A percentile compares a stretch with the other conserved stretches of the same genome.
These are phyloP conservation scores for Stevia rebaudiana DNA, from an alignment of 140 eudicot species.

Conservation along the genomic window DNA sequence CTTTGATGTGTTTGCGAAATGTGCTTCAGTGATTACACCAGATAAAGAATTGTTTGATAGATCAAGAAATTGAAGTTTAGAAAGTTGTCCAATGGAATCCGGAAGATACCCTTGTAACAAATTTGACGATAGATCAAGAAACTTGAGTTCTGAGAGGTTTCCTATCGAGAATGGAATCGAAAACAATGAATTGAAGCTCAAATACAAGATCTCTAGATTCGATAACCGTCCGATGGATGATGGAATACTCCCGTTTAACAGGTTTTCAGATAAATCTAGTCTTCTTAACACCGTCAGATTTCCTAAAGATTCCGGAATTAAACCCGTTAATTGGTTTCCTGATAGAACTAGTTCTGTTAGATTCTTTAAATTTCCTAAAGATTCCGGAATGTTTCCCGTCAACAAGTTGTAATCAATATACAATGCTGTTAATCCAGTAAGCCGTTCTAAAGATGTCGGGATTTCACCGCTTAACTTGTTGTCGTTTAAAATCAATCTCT, in stretches of 20 bases:
- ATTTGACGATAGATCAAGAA: conserved; percentile 27
- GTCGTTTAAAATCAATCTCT: conserved; percentile 13
- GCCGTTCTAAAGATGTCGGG: conserved; percentile 24
- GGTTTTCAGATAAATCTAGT: conserved; percentile 30
- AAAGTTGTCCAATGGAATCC: conserved; percentile 28
- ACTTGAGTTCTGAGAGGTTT: conserved; percentile 20
- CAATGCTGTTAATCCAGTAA: conserved; percentile 20
- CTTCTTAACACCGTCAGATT: conserved; percentile 20
- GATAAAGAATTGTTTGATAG: conserved; percentile 22
- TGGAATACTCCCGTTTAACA: conserved; percentile 33
- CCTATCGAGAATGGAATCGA: conserved; percentile 24
- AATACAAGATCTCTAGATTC: conserved; percentile 26
- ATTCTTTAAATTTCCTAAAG: conserved; percentile 26
- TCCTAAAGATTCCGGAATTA: conserved; percentile 27
- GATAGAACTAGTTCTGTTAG: conserved; percentile 25
- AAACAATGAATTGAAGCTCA: conserved; percentile 17
- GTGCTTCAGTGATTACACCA: conserved; percentile 30
- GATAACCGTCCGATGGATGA: conserved; percentile 20
- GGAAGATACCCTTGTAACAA: conserved; percentile 26
- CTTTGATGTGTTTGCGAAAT: conserved; percentile 26
- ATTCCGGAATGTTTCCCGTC: conserved; percentile 28
- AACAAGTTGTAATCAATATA: conserved; percentile 21
- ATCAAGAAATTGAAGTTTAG: conserved; percentile 31
- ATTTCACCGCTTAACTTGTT: conserved; percentile 28
- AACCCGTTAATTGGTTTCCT: conserved; percentile 25